phyloP scores from a whole-genome alignment of 2,329 filamentous ascomycete species.

The Aspergillus hortae region DNA sequence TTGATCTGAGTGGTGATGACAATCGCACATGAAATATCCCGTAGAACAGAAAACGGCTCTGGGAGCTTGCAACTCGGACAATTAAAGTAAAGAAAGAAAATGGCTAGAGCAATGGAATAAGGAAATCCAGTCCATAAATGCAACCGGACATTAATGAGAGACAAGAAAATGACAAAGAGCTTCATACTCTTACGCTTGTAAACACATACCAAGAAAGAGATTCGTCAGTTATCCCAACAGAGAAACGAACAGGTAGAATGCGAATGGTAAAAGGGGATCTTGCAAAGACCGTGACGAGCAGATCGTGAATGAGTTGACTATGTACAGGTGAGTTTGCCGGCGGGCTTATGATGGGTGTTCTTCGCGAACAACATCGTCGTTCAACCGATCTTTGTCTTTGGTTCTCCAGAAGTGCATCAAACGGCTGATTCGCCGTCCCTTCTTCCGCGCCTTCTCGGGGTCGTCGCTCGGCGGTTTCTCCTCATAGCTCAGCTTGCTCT shows the following conservation, averaged over 20 bases:
- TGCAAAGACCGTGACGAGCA: conserved; percentile 18
- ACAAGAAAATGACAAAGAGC: conserved; percentile 27
- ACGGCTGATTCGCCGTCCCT: conserved; percentile 44
- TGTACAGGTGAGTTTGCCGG: conserved; percentile 13
- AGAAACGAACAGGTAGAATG: conserved; percentile 6
- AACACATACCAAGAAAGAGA: conserved; percentile 29
- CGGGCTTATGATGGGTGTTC: conserved; percentile 22
- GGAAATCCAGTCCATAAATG: conserved; percentile 22
- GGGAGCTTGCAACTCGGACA: conserved; percentile 9
- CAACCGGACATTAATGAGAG: conserved; percentile 32
- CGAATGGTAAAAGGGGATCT: conserved; percentile 12
- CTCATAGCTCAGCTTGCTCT: conserved; percentile 44
- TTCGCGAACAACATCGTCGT: conserved; percentile 15
- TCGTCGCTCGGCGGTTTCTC: conserved; percentile 41
- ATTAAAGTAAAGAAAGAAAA: conserved; percentile 12
- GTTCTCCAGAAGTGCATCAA: conserved; percentile 49
- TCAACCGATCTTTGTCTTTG: conserved; percentile 42
- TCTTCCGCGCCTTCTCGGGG: conserved; percentile 41
- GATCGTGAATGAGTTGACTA: conserved; percentile 17
- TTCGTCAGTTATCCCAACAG: conserved; percentile 29
- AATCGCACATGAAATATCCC: conserved; percentile 8
- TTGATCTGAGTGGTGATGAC: conserved; percentile 5
- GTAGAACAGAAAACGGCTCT: conserved; percentile 10
- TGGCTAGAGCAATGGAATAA: conserved; percentile 23
- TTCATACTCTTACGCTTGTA: conserved; percentile 30